These are phyloP conservation scores for Penicillium angulare DNA, from an alignment of 495 filamentous ascomycete species.

Conservation along the genomic window DNA sequence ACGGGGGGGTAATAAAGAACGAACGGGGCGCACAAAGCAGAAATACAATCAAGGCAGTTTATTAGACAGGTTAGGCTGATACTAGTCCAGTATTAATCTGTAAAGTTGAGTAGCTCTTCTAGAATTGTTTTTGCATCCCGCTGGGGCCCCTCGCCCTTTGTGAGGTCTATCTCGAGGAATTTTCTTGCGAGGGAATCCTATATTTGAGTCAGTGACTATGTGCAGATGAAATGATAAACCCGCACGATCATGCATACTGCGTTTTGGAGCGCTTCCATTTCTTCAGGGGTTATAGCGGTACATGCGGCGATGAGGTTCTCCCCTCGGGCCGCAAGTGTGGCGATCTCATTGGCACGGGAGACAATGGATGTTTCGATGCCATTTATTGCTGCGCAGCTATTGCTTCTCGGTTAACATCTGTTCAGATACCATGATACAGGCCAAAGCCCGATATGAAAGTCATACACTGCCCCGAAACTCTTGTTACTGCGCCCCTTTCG, in stretches of 20 bases:
- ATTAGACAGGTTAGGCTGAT: not conserved
- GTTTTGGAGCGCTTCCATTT: slow-evolving; percentile 59
- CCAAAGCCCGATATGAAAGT: not conserved
- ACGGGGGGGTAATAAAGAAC: slow-evolving; percentile 3
- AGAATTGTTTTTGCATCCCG: slow-evolving; percentile 16
- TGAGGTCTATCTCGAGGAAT: slow-evolving; percentile 33
- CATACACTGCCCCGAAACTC: slow-evolving; percentile 75
- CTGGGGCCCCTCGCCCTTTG: slow-evolving; percentile 1
- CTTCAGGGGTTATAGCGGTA: slow-evolving; percentile 57
- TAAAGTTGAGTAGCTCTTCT: slow-evolving; percentile 19
- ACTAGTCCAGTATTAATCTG: not conserved
- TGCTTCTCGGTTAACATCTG: too few relatives aligned
- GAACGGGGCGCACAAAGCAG: not conserved
- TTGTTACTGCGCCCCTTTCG: slow-evolving; percentile 67
- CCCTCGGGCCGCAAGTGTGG: slow-evolving; percentile 63
- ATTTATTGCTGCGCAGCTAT: slow-evolving; percentile 76
- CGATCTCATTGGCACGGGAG: slow-evolving; percentile 72
- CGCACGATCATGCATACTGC: slow-evolving; percentile 44
- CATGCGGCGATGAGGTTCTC: slow-evolving; percentile 75
- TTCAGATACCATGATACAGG: too few relatives aligned
- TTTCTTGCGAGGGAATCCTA: slow-evolving; percentile 36
- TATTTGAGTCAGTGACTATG: slow-evolving; percentile 4
- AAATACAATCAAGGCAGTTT: not conserved
- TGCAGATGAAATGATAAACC: not conserved
- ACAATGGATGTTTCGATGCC: slow-evolving; percentile 73